Base-by-base conservation (phyloP, 1,284 basidiomycete species). In the Nidula niveotomentosa region DNA sequence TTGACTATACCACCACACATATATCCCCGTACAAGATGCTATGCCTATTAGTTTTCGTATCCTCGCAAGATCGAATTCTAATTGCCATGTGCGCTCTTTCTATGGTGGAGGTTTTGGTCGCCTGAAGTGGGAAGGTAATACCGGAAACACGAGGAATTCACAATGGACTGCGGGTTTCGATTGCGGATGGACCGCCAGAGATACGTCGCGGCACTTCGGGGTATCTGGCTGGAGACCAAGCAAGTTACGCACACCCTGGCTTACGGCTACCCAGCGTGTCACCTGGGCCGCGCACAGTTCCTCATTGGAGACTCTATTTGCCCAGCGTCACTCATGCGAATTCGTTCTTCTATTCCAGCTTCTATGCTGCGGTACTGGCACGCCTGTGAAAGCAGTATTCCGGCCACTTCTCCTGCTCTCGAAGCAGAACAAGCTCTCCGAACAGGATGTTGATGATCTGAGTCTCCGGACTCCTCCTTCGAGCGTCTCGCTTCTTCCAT, bases 91-190 rank as follows among this genome's bases (percentile, higher is more conserved):
- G 45, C 45, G 8, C 1, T 9, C 18, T 12, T 15, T 12, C n/a
- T 15, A 47, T 47, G 45, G 13, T 23, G 13, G 10, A 15, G 23
- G 23, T 47, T n/a, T 15, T 23, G 18, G 13, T 47, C 52, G 58
- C 47, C 39, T 55, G 59, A 63, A 65, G 57, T 64, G 72, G 77
- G 74, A 68, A 73, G 75, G 74, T 64, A 63, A 73, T 60, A 67
- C 70, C 78, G 69, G 79, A 76, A 80, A 73, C 65, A 70, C 73
- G 74, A 59, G 72, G 69, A 69, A 70, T 71, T 64, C 51, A 39
- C 44, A 39, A 53, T 58, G 48, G 50, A 43, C 44, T 41, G 34
- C 47, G 47, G 55, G 51, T 41, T 49, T 45, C 53, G 61, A 57
- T 65, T 63, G 62, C 66, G 57, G 61, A 52, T 56, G 56, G 56